phyloP scores from a whole-genome alignment of 768 basidiomycete genomes.

The Dacryopinax spathularia region DNA sequence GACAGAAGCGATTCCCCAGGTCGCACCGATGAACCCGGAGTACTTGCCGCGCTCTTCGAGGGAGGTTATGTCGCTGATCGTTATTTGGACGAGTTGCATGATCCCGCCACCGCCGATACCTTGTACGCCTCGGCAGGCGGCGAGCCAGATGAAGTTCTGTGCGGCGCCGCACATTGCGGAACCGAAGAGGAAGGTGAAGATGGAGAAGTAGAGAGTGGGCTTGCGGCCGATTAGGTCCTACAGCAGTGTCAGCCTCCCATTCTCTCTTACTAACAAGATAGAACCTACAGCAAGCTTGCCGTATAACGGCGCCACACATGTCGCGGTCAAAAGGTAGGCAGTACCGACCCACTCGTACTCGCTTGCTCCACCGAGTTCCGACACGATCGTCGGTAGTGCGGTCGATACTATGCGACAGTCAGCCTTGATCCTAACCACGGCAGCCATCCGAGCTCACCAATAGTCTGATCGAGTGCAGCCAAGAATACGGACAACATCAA shows the following conservation, averaged over 20 bases:
- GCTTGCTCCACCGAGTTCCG: constrained; percentile 7
- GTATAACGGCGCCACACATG: constrained; percentile 4
- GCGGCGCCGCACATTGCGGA: constrained; percentile 68
- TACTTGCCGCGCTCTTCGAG: constrained; percentile 34
- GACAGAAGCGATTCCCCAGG: constrained; percentile 61
- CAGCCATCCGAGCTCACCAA: no score
- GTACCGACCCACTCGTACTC: constrained; percentile 14
- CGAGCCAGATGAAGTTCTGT: constrained; percentile 62
- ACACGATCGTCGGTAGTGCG: constrained; percentile 12
- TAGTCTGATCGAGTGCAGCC: constrained; percentile 5
- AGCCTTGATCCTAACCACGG: no score
- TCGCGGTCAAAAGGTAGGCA: constrained; percentile 9
- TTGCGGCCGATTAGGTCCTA: constrained; percentile 13
- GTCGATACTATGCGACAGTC: not conserved
- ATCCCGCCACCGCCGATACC: constrained; percentile 76
- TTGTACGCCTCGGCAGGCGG: constrained; percentile 61
- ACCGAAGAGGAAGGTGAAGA: constrained; percentile 16
- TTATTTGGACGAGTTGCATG: constrained; percentile 57
- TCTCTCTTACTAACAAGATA: not conserved
- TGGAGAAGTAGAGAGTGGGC: constrained; percentile 9
- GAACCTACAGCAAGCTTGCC: not conserved
- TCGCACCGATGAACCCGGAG: constrained; percentile 29
- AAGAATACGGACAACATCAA: constrained; percentile 4
- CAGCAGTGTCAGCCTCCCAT: not conserved
- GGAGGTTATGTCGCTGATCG: constrained; percentile 69